phyloP scores from a whole-genome alignment of 108 stramenopile genomes.

The Cylindrotheca closterium region DNA sequence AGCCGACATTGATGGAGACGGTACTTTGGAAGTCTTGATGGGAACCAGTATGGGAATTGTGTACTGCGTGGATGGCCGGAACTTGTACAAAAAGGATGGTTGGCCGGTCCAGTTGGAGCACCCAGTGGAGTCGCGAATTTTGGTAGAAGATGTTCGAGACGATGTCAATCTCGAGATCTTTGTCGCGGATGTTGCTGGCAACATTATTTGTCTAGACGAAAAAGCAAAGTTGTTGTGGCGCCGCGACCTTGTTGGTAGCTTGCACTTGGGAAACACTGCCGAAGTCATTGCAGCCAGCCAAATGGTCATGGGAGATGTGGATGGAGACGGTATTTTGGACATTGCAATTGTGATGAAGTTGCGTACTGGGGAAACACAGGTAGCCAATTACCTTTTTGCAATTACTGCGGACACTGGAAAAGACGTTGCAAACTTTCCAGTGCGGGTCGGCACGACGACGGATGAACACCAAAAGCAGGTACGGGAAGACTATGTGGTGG shows the following conservation, averaged over 20 bases:
- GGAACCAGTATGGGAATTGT: slow-evolving; percentile 82
- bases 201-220: slow-evolving; percentile 57
- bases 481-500: slow-evolving; percentile 26
- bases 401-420: slow-evolving; percentile 62
- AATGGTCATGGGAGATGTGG: slow-evolving; percentile 74
- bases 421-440: slow-evolving; percentile 60
- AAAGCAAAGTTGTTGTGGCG: slow-evolving; percentile 72
- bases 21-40: slow-evolving; percentile 58
- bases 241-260: slow-evolving; percentile 51
- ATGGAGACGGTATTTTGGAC: slow-evolving; percentile 70
- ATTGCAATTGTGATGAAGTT: slow-evolving; percentile 53
- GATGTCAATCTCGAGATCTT: slow-evolving; percentile 79
- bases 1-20: slow-evolving; percentile 71
- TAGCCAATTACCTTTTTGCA: slow-evolving; percentile 49
- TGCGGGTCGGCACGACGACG: slow-evolving; percentile 37
- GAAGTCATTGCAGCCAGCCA: slow-evolving; percentile 56
- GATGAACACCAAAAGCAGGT: slow-evolving; percentile 8
- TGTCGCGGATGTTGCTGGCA: slow-evolving; percentile 76
- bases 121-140: slow-evolving; percentile 64
- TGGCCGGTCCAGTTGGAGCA: slow-evolving; percentile 73
- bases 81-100: slow-evolving; percentile 36
- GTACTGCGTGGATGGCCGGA: slow-evolving; percentile 60
- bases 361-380: slow-evolving; percentile 6
- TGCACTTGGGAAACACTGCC: slow-evolving; percentile 6
- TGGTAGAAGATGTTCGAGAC: slow-evolving; percentile 78